Evolutionary conservation across 148 eudicot species (phyloP).

Genomic region (Rhododendron henanense): DNA sequence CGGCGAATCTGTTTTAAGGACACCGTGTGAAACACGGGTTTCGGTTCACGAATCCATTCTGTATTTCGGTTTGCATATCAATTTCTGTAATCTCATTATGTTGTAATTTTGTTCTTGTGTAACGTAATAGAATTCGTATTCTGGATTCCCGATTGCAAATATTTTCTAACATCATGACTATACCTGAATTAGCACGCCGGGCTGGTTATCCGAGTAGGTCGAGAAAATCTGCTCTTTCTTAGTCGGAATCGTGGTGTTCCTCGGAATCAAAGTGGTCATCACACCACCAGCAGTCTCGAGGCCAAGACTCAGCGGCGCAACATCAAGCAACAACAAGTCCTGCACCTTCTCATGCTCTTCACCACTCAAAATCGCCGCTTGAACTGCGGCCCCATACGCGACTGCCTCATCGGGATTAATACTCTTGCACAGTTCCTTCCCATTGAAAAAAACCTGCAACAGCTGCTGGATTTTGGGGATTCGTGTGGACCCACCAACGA

Average conservation of each 20-base stretch:
- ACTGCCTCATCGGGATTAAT: constrained; percentile 42
- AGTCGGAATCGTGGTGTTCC: constrained; percentile 39
- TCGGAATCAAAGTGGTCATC: constrained; percentile 29
- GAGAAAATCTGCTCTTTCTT: constrained; percentile 35
- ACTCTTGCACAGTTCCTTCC: constrained; percentile 39
- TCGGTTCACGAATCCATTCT: no score
- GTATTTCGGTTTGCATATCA: no score
- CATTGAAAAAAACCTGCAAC: constrained; percentile 35
- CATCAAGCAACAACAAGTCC: constrained; percentile 31
- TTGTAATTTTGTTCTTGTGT: no score
- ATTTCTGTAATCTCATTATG: no score
- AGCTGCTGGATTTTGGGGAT: constrained; percentile 40
- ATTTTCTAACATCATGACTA: no score
- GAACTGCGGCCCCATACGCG: constrained; percentile 41
- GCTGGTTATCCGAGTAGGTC: constrained; percentile 36
- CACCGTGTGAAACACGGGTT: no score
- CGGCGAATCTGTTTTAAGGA: no score
- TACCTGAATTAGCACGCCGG: constrained; percentile 39
- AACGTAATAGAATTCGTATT: no score
- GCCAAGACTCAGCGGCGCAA: constrained; percentile 29
- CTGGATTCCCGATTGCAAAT: no score
- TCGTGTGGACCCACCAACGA: constrained; percentile 38
- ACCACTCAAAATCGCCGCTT: constrained; percentile 34
- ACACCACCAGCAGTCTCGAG: constrained; percentile 36
- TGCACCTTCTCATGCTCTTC: constrained; percentile 38